Evolutionary conservation across 106 monocot genomes (phyloP).

Genomic region (Dioscorea zingiberensis): DNA sequence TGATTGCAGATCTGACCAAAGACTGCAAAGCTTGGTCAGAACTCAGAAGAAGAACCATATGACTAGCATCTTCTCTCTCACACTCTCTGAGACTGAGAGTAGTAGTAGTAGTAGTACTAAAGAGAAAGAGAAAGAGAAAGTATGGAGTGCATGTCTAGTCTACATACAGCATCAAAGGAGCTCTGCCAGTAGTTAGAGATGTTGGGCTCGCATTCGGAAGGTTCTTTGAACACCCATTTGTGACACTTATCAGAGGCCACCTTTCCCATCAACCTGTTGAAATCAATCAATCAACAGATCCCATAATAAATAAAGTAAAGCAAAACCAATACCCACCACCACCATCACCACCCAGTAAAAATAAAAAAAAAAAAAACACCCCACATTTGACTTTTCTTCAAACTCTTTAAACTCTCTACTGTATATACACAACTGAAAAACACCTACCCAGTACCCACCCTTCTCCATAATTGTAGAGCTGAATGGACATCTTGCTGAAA

Average conservation of each 20-base stretch:
- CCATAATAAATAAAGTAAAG: neutral
- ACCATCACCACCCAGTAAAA: too few species aligned
- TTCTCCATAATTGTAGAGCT: slow-evolving; percentile 97
- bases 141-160: neutral
- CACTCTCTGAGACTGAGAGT: too few species aligned
- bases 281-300: slow-evolving; percentile 16
- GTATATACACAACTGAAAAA: neutral
- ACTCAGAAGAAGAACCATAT: neutral
- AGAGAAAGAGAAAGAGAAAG: slow-evolving; percentile 3
- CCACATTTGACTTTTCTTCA: too few species aligned
- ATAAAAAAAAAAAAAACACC: too few species aligned
- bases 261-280: slow-evolving; percentile 89
- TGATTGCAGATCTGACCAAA: slow-evolving; percentile 15
- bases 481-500: slow-evolving; percentile 99
- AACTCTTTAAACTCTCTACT: too few species aligned
- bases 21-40: slow-evolving; percentile 5
- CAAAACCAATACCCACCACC: neutral
- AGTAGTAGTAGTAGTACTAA: too few species aligned
- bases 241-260: slow-evolving; percentile 97
- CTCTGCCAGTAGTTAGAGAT: slow-evolving; percentile 98
- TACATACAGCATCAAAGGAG: slow-evolving; percentile 90
- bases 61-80: neutral
- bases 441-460: slow-evolving; percentile 94
- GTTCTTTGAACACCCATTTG: slow-evolving; percentile 98
- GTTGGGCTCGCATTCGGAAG: slow-evolving; percentile 89